A percentile compares a stretch with the other conserved stretches of the same genome.
Evolutionary conservation across 1,139 yeast genomes (phyloP).

Genomic region (Magnusiomyces suaveolens): DNA sequence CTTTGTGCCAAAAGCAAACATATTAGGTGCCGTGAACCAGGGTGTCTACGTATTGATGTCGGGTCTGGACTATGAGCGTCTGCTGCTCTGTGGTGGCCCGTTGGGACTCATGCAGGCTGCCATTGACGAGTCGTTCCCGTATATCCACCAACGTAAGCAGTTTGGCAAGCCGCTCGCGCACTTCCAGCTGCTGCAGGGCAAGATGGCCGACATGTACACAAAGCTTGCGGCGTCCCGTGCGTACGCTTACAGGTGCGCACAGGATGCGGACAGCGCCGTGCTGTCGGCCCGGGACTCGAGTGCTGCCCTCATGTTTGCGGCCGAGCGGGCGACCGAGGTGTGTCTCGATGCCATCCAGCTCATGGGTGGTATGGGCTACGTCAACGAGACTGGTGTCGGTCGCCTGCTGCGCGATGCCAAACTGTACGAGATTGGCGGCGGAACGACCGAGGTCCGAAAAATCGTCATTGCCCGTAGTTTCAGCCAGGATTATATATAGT

Average conservation of each 20-base stretch:
- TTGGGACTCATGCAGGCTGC: slow-evolving; percentile 31
- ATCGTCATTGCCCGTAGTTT: slow-evolving; percentile 31
- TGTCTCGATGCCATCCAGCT: slow-evolving; percentile 31
- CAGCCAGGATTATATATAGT: slow-evolving; percentile 23
- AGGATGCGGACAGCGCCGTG: slow-evolving; percentile 25
- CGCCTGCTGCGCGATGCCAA: slow-evolving; percentile 29
- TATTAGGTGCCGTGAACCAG: slow-evolving; percentile 26
- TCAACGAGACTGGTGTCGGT: slow-evolving; percentile 29
- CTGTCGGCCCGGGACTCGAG: slow-evolving; percentile 29
- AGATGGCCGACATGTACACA: slow-evolving; percentile 31
- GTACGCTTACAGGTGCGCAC: slow-evolving; percentile 26
- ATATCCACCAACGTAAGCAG: slow-evolving; percentile 29
- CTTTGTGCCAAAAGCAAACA: slow-evolving; percentile 29
- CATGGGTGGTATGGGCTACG: slow-evolving; percentile 32
- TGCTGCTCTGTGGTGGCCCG: slow-evolving; percentile 31
- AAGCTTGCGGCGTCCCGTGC: slow-evolving; percentile 29
- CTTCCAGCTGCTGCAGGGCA: slow-evolving; percentile 30
- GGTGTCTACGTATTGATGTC: slow-evolving; percentile 31
- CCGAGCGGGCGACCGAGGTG: slow-evolving; percentile 31
- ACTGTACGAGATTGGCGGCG: slow-evolving; percentile 31
- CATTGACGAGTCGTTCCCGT: slow-evolving; percentile 30
- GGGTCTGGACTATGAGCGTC: slow-evolving; percentile 29
- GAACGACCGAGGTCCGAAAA: slow-evolving; percentile 29
- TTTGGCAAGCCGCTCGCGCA: slow-evolving; percentile 31
- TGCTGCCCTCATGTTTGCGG: slow-evolving; percentile 30